Base-by-base conservation (phyloP, 2,329 filamentous ascomycete species). In the Xylariomycetidae sp. region DNA sequence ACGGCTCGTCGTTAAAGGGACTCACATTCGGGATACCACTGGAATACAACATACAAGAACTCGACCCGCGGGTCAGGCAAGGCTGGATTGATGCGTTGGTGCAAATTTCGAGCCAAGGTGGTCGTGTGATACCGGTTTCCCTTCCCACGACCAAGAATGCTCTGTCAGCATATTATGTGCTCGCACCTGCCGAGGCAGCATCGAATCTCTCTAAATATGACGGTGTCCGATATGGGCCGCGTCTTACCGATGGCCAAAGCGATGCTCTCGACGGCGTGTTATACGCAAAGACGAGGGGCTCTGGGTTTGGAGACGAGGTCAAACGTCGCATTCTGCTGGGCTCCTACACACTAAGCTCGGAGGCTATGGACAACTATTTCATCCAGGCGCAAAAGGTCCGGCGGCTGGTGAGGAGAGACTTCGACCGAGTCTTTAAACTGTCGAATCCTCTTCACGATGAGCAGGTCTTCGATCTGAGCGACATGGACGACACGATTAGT, bases 141-240 rank as follows among this genome's bases (percentile, higher is more conserved):
- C 70, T 98, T 4, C 89, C 90, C 1, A 78, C 82, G 1, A 98
- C 90, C 2, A 82, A 79, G 42, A 81, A 86, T 46, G 90, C 92
- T 0, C 75, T 98, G 1, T 86, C 88, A 14, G 85, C 92, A 20
- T 98, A 98, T 66, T 98, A 98, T 59, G 77, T 98, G 36, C 80
- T 98, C 36, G 94, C 92, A 1, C 88, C 92, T 0, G 90, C 92
- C 12, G 92, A 98, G 62, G 92, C 92, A 4, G 88, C 88, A 2
- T 97, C 90, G 12, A 98, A 98, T 51, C 76, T 98, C 3, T 87
- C 92, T 37, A 96, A 94, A 58, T 98, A 96, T 58, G 94, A 98
- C 51, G 92, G 92, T 14, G 79, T 97, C n/a, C 83, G 92, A 9
- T 98, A 94, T 60, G 92, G 92, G 2, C 70, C 68, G 14, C 72